These are phyloP conservation scores for Ganoderma boninense DNA, from an alignment of 1,284 basidiomycete species.

Conservation along the genomic window DNA sequence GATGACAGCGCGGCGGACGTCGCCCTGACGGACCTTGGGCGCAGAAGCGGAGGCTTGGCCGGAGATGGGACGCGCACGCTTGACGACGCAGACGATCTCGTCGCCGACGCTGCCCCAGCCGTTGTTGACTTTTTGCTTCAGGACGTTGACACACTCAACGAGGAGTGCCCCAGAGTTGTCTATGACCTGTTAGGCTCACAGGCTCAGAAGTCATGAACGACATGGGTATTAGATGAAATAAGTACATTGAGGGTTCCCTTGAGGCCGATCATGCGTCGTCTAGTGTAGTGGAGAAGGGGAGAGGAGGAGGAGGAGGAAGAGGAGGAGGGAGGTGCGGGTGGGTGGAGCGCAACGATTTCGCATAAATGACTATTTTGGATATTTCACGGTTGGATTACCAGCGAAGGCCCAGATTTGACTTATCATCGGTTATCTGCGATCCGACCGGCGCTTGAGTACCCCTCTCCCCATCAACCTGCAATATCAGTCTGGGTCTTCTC, in stretches of 20 bases:
- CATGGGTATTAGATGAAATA: too few relatives aligned
- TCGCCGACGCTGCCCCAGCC: constrained; percentile 88
- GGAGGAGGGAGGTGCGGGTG: not conserved
- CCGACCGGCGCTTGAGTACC: not conserved
- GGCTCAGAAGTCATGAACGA: constrained; percentile 3
- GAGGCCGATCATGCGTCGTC: constrained; percentile 84
- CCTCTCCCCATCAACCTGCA: not conserved
- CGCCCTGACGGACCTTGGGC: constrained; percentile 90
- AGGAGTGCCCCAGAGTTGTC: constrained; percentile 98
- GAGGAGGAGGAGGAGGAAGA: constrained; percentile 9
- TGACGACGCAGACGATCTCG: constrained; percentile 97
- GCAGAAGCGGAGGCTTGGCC: constrained; percentile 68
- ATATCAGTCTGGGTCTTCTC: not conserved
- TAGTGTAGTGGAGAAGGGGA: constrained; percentile 13
- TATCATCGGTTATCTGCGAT: not conserved
- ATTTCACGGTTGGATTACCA: not conserved
- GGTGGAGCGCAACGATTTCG: not conserved
- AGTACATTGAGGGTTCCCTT: constrained; percentile 87
- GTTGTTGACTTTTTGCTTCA: constrained; percentile 95
- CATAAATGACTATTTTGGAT: not conserved
- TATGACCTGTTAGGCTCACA: constrained; percentile 74
- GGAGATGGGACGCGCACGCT: constrained; percentile 88
- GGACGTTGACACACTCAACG: constrained; percentile 96
- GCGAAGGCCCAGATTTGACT: not conserved
- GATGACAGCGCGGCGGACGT: constrained; percentile 90